phyloP scores from a whole-genome alignment of 2,329 filamentous ascomycete genomes.

The Aureobasidium sp. region DNA sequence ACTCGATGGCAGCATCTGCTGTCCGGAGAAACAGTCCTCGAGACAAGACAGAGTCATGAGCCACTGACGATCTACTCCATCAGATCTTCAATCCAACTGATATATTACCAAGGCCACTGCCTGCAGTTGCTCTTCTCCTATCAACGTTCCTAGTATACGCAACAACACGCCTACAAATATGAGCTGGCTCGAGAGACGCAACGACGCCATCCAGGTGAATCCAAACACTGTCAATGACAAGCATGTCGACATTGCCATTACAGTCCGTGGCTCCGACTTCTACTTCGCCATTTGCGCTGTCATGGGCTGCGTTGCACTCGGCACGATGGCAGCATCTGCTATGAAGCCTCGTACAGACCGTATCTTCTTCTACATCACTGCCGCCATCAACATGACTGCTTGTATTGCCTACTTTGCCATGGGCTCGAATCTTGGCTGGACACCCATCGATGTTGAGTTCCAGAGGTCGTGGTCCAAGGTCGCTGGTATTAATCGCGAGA shows the following conservation, averaged over 20 bases:
- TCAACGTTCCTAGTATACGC: background rate
- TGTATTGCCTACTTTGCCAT: conserved; percentile 54
- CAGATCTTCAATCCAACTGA: background rate
- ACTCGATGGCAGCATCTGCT: background rate
- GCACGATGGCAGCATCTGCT: conserved; percentile 41
- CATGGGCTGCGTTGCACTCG: conserved; percentile 45
- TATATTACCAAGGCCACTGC: background rate
- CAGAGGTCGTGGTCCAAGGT: conserved; percentile 35
- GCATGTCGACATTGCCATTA: conserved; percentile 49
- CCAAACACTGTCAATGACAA: conserved; percentile 36
- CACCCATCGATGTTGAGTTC: conserved; percentile 52
- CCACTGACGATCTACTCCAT: background rate
- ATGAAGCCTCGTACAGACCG: conserved; percentile 44
- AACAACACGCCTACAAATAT: background rate
- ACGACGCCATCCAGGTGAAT: conserved; percentile 6
- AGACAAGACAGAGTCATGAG: background rate
- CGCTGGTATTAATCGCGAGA: conserved; percentile 44
- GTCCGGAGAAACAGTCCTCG: background rate
- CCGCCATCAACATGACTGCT: conserved; percentile 45
- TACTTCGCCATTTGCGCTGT: conserved; percentile 51
- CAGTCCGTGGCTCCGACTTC: conserved; percentile 52
- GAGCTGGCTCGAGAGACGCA: conserved; percentile 2
- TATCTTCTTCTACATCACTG: conserved; percentile 52
- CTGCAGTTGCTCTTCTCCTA: background rate
- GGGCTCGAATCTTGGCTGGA: conserved; percentile 54